Evolutionary conservation across 176 grass and related monocot species (phyloP).

Genomic region (Chloris gayana): DNA sequence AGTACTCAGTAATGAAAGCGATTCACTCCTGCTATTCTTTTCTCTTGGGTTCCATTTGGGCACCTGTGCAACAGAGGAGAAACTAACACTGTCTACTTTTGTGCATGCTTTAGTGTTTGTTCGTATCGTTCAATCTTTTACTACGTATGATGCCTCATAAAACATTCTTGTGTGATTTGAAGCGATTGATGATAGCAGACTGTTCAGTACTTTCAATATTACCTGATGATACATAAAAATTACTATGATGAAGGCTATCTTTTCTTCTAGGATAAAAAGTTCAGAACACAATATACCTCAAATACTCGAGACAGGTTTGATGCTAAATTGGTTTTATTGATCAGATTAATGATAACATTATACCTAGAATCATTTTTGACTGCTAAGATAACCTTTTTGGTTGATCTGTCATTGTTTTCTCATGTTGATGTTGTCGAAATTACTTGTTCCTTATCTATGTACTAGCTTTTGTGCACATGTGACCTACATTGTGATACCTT

Average conservation of each 20-base stretch:
- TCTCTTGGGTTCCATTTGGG: conserved; percentile 1
- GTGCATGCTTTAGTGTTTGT: not conserved
- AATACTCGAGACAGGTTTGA: not conserved
- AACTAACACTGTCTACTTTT: not conserved
- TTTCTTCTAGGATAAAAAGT: conserved; percentile 15
- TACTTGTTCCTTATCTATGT: conserved; percentile 1
- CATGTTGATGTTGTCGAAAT: not conserved
- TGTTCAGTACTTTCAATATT: not conserved
- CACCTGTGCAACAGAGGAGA: conserved; percentile 19
- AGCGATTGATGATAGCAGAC: not conserved
- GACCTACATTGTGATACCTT: conserved; percentile 9
- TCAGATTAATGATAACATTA: not conserved
- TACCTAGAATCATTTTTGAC: not conserved
- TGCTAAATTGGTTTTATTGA: not conserved
- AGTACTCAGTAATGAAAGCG: not conserved
- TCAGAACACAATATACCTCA: not conserved
- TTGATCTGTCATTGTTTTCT: conserved; percentile 15
- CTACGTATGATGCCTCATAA: not conserved
- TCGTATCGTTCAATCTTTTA: not conserved
- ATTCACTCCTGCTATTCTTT: not conserved
- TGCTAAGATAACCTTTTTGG: conserved; percentile 7
- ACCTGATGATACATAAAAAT: not conserved
- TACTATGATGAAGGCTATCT: not conserved
- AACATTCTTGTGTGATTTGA: conserved; percentile 6
- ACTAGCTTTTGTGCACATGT: conserved; percentile 16